Base-by-base conservation (phyloP, 75 land plant species). In the Pinus taeda region DNA sequence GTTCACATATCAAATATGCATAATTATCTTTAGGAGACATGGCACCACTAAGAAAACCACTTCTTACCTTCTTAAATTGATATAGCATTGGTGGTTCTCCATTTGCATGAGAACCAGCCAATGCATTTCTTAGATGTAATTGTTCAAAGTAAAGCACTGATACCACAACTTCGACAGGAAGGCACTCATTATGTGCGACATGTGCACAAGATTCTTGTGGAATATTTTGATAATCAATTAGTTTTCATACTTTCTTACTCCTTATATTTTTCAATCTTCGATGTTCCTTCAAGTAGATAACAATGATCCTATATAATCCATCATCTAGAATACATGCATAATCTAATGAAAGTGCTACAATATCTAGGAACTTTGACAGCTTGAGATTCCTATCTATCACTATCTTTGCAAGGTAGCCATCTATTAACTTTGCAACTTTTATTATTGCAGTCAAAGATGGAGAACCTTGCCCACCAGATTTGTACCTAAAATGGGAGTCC, bases 1-100 rank as follows among this genome's bases (percentile, higher is more conserved):
- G 94, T 82, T 97, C 99, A 73, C 98, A 81, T 79, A 98, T 88
- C 24, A 97, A 56, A 4, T 95, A 92, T 22, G 98, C 98, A 76
- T 97, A 97, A 77, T 95, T 90, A 82, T 97, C 98, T 53, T 82
- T 86, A 1, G 95, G 95, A 61, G 95, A 95, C 83, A 83, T 82
- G 12, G 93, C 86, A 63, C 93, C 89, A 76, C 95, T 94, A 30
- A 89, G 78, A 6, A 86, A 26, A 0, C 33, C 33, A 33, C 2
- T 33, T 1, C 33, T 33, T 33, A 33, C 33, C 0, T 33, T 33
- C 33, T 33, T 1, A 33, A 33, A 33, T 33, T 33, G 33, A 33
- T 33, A 33, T 33, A 33, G 2, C 1, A 1, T 33, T 33, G 33
- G 0, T 33, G 33, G 33, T 33, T 33, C 33, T 33, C 33, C 33